phyloP scores from a whole-genome alignment of 108 stramenopile species.

The Skeletonema menzelii region DNA sequence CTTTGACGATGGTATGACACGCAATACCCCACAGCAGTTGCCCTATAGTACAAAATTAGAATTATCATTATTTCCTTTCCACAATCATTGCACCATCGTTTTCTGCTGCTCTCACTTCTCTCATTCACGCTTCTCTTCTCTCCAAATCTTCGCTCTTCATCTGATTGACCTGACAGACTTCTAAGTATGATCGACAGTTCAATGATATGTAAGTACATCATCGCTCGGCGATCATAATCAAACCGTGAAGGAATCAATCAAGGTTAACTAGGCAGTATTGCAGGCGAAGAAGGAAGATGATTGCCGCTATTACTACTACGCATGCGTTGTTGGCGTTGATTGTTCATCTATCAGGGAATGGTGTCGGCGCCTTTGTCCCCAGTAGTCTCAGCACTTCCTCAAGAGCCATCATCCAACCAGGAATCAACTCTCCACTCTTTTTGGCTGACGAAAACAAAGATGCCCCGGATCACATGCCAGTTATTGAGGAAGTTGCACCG shows the following conservation, averaged over 20 bases:
- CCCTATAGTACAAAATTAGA: background rate
- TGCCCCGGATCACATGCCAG: conserved; percentile 46
- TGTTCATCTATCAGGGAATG: conserved; percentile 13
- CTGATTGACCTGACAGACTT: no score
- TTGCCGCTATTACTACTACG: background rate
- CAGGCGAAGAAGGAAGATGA: background rate
- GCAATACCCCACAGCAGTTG: background rate
- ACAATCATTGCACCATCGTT: no score
- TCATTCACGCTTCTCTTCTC: no score
- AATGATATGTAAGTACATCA: no score
- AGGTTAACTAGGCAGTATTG: no score
- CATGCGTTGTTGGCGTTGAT: background rate
- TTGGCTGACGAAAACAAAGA: background rate
- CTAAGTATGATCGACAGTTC: no score
- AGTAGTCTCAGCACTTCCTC: background rate
- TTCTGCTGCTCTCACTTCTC: no score
- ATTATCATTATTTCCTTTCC: background rate
- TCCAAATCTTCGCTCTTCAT: no score
- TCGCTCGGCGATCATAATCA: no score
- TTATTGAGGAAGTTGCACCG: conserved; percentile 32
- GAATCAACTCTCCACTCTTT: background rate
- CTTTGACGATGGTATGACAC: background rate
- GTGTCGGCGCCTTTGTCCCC: conserved; percentile 10
- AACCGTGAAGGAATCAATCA: no score
- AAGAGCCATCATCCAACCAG: conserved; percentile 1